These are phyloP conservation scores for Saccharomycopsis sp. DNA, from an alignment of 805 yeast genomes.

Conservation along the genomic window DNA sequence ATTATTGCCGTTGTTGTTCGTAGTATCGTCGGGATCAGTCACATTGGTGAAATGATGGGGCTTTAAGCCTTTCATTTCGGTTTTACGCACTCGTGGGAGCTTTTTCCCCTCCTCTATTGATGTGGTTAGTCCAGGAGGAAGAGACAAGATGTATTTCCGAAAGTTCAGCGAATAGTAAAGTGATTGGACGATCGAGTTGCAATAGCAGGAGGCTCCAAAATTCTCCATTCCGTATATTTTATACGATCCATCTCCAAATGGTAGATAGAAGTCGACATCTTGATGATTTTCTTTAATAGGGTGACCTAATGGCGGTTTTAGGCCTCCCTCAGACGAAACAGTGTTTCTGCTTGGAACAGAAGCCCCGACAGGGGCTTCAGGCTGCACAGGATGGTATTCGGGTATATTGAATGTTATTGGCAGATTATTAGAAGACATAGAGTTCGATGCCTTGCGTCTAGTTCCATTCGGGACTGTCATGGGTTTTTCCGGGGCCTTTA, in stretches of 20 bases:
- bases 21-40: slow-evolving; percentile 4
- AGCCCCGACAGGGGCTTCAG: too few species aligned
- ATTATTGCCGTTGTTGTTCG: slow-evolving; percentile 10
- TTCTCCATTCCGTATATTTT: slow-evolving; percentile 79
- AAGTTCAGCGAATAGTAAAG: slow-evolving; percentile 69
- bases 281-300: background rate
- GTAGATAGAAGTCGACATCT: slow-evolving; percentile 25
- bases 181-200: slow-evolving; percentile 88
- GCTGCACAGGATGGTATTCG: too few species aligned
- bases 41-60: slow-evolving; percentile 32
- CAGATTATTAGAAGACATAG: too few species aligned
- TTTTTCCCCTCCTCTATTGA: background rate
- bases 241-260: slow-evolving; percentile 61
- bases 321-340: too few species aligned
- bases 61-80: slow-evolving; percentile 34
- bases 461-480: too few species aligned
- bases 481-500: too few species aligned
- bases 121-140: slow-evolving; percentile 34
- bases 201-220: slow-evolving; percentile 89
- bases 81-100: slow-evolving; percentile 29
- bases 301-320: background rate
- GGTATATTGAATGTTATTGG: background rate
- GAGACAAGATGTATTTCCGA: slow-evolving; percentile 46
- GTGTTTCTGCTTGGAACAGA: too few species aligned
- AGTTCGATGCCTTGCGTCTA: too few species aligned